These are phyloP conservation scores for Trichoderma cornu-damae DNA, from an alignment of 2,329 filamentous ascomycete genomes.

Conservation along the genomic window DNA sequence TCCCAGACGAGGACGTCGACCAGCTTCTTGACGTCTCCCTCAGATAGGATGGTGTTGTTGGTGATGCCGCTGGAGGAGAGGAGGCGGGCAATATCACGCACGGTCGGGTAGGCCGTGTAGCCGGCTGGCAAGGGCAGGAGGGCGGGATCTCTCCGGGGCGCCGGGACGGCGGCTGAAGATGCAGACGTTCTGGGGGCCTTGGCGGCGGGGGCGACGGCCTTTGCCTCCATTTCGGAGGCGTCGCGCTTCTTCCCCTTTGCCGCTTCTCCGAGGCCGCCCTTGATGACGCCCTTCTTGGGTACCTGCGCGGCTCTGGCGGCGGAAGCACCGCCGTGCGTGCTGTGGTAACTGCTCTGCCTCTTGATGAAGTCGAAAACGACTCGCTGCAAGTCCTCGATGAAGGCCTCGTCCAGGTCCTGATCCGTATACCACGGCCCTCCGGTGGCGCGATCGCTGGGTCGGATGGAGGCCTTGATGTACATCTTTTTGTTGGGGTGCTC, in stretches of 20 bases:
- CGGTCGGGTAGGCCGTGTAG: constrained; percentile 75
- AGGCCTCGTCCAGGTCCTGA: constrained; percentile 79
- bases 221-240: constrained; percentile 36
- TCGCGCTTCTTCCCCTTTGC: constrained; percentile 47
- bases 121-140: constrained; percentile 56
- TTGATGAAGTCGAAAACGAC: constrained; percentile 71
- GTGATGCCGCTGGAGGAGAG: constrained; percentile 66
- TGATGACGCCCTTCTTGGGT: constrained; percentile 54
- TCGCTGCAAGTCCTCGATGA: constrained; percentile 72
- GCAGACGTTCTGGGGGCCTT: constrained; percentile 25
- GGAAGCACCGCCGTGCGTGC: constrained; percentile 33
- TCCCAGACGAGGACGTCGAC: constrained; percentile 88
- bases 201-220: neutral
- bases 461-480: constrained; percentile 84
- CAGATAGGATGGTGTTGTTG: constrained; percentile 63
- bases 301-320: constrained; percentile 34
- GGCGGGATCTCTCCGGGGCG: constrained; percentile 32
- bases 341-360: constrained; percentile 63
- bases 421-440: constrained; percentile 95
- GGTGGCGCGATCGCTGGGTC: constrained; percentile 82
- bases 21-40: constrained; percentile 76
- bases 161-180: constrained; percentile 11
- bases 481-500: constrained; percentile 89
- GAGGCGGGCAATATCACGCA: constrained; percentile 68
- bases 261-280: constrained; percentile 39